Base-by-base conservation (phyloP, 805 yeast species). In the Teunomyces lycoperdinae region DNA sequence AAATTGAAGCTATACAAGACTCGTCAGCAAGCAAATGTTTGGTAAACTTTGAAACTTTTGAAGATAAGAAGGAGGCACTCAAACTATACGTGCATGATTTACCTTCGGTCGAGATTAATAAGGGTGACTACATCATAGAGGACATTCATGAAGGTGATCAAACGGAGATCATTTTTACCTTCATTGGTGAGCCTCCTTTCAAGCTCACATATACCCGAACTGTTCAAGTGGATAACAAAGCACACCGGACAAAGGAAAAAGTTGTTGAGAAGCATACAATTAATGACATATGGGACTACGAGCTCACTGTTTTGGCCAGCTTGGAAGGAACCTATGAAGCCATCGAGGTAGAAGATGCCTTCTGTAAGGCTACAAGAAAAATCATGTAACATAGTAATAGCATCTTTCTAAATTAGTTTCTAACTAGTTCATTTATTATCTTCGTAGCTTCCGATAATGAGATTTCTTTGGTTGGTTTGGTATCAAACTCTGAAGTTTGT, bases 241-340 rank as follows among this genome's bases (percentile, higher is more conserved):
- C 50, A 17, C 33, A 26, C 26, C 62, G 59, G 31, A 58, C 66
- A 33, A 57, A 53, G 46, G 41, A 38, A n/a, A 62, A 41, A 50
- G 64, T 74, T 10, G 73, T 78, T 10, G 78, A 82, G 58, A 68
- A 78, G 58, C 64, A 82, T 52, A 81, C 84, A 10, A 79, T 89
- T 32, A 88, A 85, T 46, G 84, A 85, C 53, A 88, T 94, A 39
- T 71, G 79, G 67, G 85, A 79, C 2, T 70, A 82, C 58, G 87
- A 84, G 57, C 83, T 89, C 62, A 77, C 82, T 46, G 84, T 88
- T 6, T 71, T 77, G 59, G 92, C 96, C 1, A 86, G 88, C 55
- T 70, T 89, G 54, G 97, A 91, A 64, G 99, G 99, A 41, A 85
- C 89, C 3, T 94, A 94, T 61, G 96, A 91, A 66, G 97, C 97